Percentiles rank a stretch among this genome's conserved stretches.
These are phyloP conservation scores for Brassica balearica DNA, from an alignment of 441 rosid species.

Conservation along the genomic window DNA sequence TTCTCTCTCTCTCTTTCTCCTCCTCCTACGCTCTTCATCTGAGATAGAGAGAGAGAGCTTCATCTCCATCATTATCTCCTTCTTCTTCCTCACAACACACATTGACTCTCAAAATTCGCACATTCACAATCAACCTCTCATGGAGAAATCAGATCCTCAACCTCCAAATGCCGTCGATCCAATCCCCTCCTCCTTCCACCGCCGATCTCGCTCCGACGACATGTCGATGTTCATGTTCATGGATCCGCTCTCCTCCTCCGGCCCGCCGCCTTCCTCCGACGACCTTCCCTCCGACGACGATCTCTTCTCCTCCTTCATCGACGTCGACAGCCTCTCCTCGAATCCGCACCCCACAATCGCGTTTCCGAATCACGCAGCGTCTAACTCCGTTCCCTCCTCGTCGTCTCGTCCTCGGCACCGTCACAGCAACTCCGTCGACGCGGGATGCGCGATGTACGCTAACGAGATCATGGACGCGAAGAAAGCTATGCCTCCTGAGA, in stretches of 20 bases:
- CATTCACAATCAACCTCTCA: too few species aligned
- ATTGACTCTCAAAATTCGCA: too few species aligned
- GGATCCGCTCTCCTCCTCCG: slow-evolving; percentile 46
- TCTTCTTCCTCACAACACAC: too few species aligned
- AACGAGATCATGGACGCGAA: slow-evolving; percentile 69
- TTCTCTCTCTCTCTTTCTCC: too few species aligned
- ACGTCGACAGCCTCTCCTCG: slow-evolving; percentile 65
- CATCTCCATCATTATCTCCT: too few species aligned
- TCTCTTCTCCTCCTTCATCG: slow-evolving; percentile 79
- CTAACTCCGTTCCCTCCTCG: slow-evolving; percentile 16
- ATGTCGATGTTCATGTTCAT: slow-evolving; percentile 54
- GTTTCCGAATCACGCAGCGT: neutral
- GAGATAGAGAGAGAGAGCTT: too few species aligned
- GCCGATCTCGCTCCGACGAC: slow-evolving; percentile 75
- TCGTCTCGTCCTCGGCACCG: slow-evolving; percentile 57
- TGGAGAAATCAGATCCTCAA: too few species aligned
- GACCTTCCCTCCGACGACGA: slow-evolving; percentile 81
- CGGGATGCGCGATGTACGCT: slow-evolving; percentile 51
- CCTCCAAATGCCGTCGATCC: too few species aligned
- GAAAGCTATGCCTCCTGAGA: slow-evolving; percentile 89
- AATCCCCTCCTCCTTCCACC: slow-evolving; percentile 44
- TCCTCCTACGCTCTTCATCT: too few species aligned
- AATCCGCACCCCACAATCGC: slow-evolving; percentile 35
- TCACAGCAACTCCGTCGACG: slow-evolving; percentile 72
- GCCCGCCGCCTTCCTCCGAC: slow-evolving; percentile 60